Percentiles rank a stretch among this genome's conserved stretches.
These are phyloP conservation scores for Pseudogymnoascus sp. DNA, from an alignment of 2,329 filamentous ascomycete genomes.

Conservation along the genomic window DNA sequence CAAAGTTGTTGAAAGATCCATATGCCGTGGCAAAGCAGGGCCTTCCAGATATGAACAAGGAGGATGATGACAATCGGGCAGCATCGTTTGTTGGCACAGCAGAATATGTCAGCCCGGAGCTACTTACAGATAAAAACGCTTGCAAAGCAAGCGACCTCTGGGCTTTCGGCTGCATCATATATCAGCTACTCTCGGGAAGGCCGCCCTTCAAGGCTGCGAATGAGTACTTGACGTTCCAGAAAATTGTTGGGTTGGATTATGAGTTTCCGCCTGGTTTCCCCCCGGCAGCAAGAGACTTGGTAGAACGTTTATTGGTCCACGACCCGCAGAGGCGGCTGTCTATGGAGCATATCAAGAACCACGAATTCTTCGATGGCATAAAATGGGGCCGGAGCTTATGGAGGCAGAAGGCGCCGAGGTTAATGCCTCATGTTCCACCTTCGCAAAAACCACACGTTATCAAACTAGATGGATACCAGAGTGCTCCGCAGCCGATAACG, in stretches of 20 bases:
- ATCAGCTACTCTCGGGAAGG: conserved; percentile 88
- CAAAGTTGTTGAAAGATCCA: conserved; percentile 71
- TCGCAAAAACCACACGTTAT: conserved; percentile 65
- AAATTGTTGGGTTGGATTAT: conserved; percentile 91
- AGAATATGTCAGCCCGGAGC: conserved; percentile 94
- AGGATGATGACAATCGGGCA: conserved; percentile 61
- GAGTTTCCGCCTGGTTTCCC: conserved; percentile 88
- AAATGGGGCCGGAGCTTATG: conserved; percentile 76
- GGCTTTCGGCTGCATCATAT: conserved; percentile 98
- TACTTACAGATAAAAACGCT: conserved; percentile 93
- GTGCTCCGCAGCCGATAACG: conserved; percentile 22
- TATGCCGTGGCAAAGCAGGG: conserved; percentile 30
- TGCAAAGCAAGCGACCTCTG: conserved; percentile 97
- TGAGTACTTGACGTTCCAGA: conserved; percentile 96
- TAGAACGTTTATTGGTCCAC: conserved; percentile 81
- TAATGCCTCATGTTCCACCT: conserved; percentile 76
- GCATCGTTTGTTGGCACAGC: conserved; percentile 96
- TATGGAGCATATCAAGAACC: conserved; percentile 93
- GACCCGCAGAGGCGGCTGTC: conserved; percentile 78
- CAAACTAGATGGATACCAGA: conserved; percentile 51
- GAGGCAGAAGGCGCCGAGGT: conserved; percentile 78
- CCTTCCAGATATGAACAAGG: conserved; percentile 18
- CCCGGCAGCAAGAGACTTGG: conserved; percentile 71
- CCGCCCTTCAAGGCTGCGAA: conserved; percentile 94
- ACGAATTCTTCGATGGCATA: conserved; percentile 87